These are phyloP conservation scores for Leccinum obscurum DNA, from an alignment of 768 basidiomycete genomes.

Conservation along the genomic window DNA sequence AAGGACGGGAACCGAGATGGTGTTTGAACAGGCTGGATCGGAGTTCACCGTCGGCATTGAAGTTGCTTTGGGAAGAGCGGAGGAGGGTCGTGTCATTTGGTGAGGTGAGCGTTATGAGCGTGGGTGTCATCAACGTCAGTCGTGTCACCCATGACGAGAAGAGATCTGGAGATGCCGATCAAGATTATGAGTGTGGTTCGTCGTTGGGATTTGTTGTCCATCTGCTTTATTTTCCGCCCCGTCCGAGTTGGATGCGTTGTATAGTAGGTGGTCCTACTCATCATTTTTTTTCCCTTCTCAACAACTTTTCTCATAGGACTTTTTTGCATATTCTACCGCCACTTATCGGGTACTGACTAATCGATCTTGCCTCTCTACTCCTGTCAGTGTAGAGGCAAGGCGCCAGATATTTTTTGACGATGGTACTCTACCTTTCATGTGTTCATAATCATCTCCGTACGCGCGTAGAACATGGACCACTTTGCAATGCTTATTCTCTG, in stretches of 20 bases:
- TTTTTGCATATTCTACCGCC: slow-evolving; percentile 3
- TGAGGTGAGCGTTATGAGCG: slow-evolving; percentile 16
- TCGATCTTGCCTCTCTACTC: slow-evolving; percentile 2
- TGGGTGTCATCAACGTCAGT: not conserved
- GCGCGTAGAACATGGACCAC: slow-evolving; percentile 5
- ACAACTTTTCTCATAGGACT: not conserved
- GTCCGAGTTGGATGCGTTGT: not conserved
- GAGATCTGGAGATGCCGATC: slow-evolving; percentile 6
- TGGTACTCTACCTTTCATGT: slow-evolving; percentile 15
- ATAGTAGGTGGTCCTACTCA: slow-evolving; percentile 9
- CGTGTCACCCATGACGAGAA: not conserved
- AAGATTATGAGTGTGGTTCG: slow-evolving; percentile 14
- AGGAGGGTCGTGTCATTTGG: slow-evolving; percentile 34
- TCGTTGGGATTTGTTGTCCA: slow-evolving; percentile 14
- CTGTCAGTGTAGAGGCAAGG: not conserved
- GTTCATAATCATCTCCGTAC: slow-evolving; percentile 15
- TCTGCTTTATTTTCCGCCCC: slow-evolving; percentile 7
- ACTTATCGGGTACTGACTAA: slow-evolving; percentile 14
- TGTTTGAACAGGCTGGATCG: slow-evolving; percentile 29
- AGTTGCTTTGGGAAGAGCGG: slow-evolving; percentile 33
- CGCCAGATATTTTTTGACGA: slow-evolving; percentile 10
- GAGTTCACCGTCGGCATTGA: slow-evolving; percentile 32
- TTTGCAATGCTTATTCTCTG: slow-evolving; percentile 2
- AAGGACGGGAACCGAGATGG: slow-evolving; percentile 19
- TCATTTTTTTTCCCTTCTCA: slow-evolving; percentile 2